Base-by-base conservation (phyloP, 345 rosid genomes). In the Pelargonium nanum region DNA sequence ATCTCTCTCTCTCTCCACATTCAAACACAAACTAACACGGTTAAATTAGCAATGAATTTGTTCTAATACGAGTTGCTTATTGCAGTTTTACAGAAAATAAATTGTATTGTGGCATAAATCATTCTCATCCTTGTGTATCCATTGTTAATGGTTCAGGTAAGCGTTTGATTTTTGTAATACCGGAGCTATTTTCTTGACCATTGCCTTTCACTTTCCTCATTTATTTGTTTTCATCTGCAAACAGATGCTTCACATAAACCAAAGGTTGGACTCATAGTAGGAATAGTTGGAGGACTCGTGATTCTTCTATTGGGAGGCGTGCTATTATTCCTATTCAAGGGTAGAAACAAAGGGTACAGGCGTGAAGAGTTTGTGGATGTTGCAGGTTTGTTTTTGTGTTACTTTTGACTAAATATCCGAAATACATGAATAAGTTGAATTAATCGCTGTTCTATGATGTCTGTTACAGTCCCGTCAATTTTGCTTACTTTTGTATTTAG, bases 331-430 rank as follows among this genome's bases (percentile, higher is more conserved):
- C 45, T 83, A 68, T 88, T 69, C 77, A 86, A 75, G 78, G 77
- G 83, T 72, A 82, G 73, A 69, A 79, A 68, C 56, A 83, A 76
- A 74, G 83, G 91, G 64, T 76, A 72, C 77, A 91, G 53, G 64
- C 86, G 77, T 45, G 98, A 91, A 70, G 84, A 79, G 1, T 91
- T 79, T 64, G 96, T 85, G 16, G 98, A 91, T 77, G 98, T 88
- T 60, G 78, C 96, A 85, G 96, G 96, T 88, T 62, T 63, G 77
- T 58, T 51, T 56, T 72, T 3, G 17, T 23, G 25, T 63, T 50
- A 16, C 16, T 5, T 48, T 1, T 15, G 2, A 12, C 17, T 48
- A 12, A n/a, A n/a, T n/a, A n/a, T n/a, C n/a, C n/a, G n/a, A n/a
- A n/a, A n/a, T n/a, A n/a, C n/a, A n/a, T n/a, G n/a, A n/a, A n/a